Base-by-base conservation (phyloP, 2,329 filamentous ascomycete species). In the Dactylellina cionopaga region DNA sequence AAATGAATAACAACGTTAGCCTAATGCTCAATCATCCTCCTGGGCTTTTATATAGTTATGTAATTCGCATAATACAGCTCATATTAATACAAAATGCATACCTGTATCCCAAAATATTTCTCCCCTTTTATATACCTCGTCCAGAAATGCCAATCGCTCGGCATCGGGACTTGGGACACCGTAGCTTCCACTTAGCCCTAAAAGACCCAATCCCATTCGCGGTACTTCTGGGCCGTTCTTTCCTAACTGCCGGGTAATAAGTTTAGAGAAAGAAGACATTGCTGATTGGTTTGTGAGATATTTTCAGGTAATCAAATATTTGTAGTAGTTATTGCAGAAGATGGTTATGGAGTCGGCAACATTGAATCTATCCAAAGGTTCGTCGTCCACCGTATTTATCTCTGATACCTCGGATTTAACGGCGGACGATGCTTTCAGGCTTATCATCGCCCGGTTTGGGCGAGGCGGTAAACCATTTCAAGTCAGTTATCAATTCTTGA, bases 121-220 rank as follows among this genome's bases (percentile, higher is more conserved):
- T 52, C 86, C 86, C 1, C 83, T 74, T 25, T 83, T 83, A 78
- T 83, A 83, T 2, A 82, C 82, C 10, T 80, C 81, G 76, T 87
- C 84, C 17, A 87, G 82, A 1, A 87, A 75, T 2, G 81, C 81
- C 64, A 86, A 80, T 1, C 84, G 82, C 69, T 86, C 83, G 19
- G 81, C 78, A 27, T 86, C 84, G 1, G 84, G 80, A 54, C 82
- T 83, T 3, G 77, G 76, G n/a, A 75, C 69, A 52, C 83, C 82
- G 71, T 84, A 84, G 76, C 25, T 25, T 5, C 81, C 81, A 51
- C 77, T 37, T 13, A 64, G 46, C 19, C 59, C 84, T 85, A 87
- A 87, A 19, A 84, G 79, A 13, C 86, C 85, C 29, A 86, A 82
- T 9, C 86, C 85, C 5, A 87, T 75, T 6, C 81, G 80, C 2